Evolutionary conservation across 2,329 filamentous ascomycete genomes (phyloP), one percentile per base, ranked within the genome.

Genomic region (Plenodomus biglobosus): DNA sequence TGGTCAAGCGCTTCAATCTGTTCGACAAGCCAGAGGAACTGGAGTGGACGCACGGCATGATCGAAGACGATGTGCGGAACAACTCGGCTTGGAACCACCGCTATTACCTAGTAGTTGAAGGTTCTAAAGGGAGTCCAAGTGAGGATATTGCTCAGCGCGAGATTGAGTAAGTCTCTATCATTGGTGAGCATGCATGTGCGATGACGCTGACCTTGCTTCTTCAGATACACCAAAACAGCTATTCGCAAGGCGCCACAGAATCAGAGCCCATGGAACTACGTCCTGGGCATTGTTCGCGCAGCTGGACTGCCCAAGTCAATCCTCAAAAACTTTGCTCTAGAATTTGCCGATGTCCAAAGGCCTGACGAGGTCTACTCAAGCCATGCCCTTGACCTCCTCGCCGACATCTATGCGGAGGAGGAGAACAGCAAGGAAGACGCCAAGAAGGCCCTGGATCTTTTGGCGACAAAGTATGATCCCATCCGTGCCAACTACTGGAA

Each of bases 11-110:
- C 41, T 85, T 87, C 71, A 71, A 71, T 42, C 73, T 85, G 38
- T 71, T 67, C 36, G 78, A 79, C 41, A 58, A 66, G 40, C 85
- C 73, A 1, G 85, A 74, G 3, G 85, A 99, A 78, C 76, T 95
- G 17, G 73, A 77, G 42, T 85, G 86, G 50, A 83, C 90, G 27
- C 87, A 94, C 66, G 73, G 74, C 34, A 81, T 96, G 70, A 81
- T 99, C 48, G 78, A 83, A 48, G 77, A 83, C 27, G 94, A 99
- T 72, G 85, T 97, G 50, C 83, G 92, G 65, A 99, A 99, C 76
- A 99, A 99, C 73, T 94, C 88, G 38, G 94, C 92, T 15, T 99
- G 94, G 94, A 95, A 92, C 58, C 92, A 99, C 77, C 86, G 94
- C 42, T 97, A 94, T 79, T 96, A 92, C 71, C 71, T 97, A n/a